Conservation (phyloP, 2,329 filamentous ascomycete species). For the Pezicula neosporulosa region DNA sequence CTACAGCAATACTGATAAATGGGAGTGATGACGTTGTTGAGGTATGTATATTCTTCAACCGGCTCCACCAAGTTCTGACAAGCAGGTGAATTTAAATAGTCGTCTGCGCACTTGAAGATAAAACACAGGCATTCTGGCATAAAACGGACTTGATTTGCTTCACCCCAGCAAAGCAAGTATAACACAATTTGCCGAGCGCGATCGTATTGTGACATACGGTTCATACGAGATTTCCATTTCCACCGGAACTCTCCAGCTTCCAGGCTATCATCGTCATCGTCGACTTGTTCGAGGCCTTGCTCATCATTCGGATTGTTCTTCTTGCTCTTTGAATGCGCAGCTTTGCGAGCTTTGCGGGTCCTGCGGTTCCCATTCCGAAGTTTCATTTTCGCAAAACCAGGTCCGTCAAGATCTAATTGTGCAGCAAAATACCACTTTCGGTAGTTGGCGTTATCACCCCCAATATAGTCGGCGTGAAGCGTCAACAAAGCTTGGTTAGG, state of each 20-base stretch:
- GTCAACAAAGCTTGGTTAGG: constrained; percentile 95
- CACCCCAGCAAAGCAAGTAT: constrained; percentile 94
- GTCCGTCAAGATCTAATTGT: constrained; percentile 90
- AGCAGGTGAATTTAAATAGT: constrained; percentile 90
- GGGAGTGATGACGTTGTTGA: constrained; percentile 93
- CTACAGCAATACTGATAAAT: constrained; percentile 94
- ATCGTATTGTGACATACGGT: constrained; percentile 98
- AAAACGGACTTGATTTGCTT: constrained; percentile 97
- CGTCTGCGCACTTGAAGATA: constrained; percentile 98
- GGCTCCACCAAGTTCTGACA: constrained; percentile 90
- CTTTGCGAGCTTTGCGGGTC: constrained; percentile 76
- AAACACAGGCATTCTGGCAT: constrained; percentile 97
- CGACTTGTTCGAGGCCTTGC: constrained; percentile 78
- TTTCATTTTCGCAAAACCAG: constrained; percentile 94
- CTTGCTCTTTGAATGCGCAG: constrained; percentile 74
- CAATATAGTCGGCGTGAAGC: constrained; percentile 96
- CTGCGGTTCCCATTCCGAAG: constrained; percentile 73
- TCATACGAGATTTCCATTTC: constrained; percentile 99
- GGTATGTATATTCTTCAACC: constrained; percentile 90
- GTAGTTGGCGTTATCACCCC: constrained; percentile 97
- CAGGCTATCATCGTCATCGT: constrained; percentile 85
- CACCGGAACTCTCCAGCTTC: constrained; percentile 97
- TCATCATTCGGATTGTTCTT: constrained; percentile 70
- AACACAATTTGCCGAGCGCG: constrained; percentile 88
- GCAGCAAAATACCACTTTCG: constrained; percentile 99